Evolutionary conservation across 1,284 basidiomycete genomes (phyloP).

Genomic region (Moniliella sp.): DNA sequence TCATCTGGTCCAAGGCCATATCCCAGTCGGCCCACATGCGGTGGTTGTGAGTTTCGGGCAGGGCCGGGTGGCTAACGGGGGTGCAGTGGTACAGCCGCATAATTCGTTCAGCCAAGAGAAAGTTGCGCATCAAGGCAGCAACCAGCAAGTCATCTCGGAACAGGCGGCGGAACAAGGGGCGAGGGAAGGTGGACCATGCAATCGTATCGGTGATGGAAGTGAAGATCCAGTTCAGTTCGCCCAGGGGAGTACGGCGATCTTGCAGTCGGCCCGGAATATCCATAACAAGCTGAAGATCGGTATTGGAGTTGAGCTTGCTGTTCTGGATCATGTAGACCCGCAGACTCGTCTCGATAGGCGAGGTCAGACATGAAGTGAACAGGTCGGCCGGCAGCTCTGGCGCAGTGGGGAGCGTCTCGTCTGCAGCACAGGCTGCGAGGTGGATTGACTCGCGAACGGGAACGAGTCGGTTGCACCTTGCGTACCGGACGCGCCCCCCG

Average conservation of each 20-base stretch:
- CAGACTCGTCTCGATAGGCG: slow-evolving; percentile 87
- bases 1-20: slow-evolving; percentile 80
- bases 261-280: slow-evolving; percentile 88
- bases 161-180: slow-evolving; percentile 73
- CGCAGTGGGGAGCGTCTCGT: slow-evolving; percentile 77
- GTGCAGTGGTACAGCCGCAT: slow-evolving; percentile 98
- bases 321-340: slow-evolving; percentile 83
- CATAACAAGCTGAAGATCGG: slow-evolving; percentile 81
- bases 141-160: slow-evolving; percentile 90
- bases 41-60: slow-evolving; percentile 84
- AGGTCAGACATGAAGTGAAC: slow-evolving; percentile 90
- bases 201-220: slow-evolving; percentile 96
- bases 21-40: slow-evolving; percentile 94
- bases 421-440: slow-evolving; percentile 74
- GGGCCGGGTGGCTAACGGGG: slow-evolving; percentile 70
- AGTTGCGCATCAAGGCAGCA: slow-evolving; percentile 85
- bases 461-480: slow-evolving; percentile 34
- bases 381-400: slow-evolving; percentile 90
- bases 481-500: too few relatives aligned
- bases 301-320: slow-evolving; percentile 37
- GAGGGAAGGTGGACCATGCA: slow-evolving; percentile 88
- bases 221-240: slow-evolving; percentile 97
- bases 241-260: slow-evolving; percentile 78
- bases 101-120: slow-evolving; percentile 82
- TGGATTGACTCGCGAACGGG: slow-evolving; percentile 78